Evolutionary conservation across 2,329 filamentous ascomycete genomes (phyloP).

Genomic region (Neonectria punicea): DNA sequence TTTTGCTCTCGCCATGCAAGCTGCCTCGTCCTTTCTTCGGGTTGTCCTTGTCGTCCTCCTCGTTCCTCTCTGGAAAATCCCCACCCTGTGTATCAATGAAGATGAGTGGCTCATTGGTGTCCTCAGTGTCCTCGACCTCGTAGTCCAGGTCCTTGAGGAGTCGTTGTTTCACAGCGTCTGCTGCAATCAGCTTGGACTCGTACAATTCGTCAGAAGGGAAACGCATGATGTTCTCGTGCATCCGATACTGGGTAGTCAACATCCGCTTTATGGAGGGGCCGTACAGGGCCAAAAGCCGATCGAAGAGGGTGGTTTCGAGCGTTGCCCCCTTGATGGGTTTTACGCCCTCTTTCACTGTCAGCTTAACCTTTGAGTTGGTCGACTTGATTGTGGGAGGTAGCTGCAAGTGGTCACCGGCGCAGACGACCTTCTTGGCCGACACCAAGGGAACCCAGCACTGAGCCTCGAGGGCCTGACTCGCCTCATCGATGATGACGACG

Average conservation of each 20-base stretch:
- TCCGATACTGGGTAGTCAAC: constrained; percentile 97
- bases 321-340: constrained; percentile 64
- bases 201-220: constrained; percentile 94
- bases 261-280: constrained; percentile 88
- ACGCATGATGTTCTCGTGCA: constrained; percentile 95
- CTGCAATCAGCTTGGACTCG: constrained; percentile 82
- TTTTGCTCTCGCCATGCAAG: constrained; percentile 74
- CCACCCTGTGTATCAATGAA: constrained; percentile 98
- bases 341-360: constrained; percentile 49
- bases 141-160: constrained; percentile 83
- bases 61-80: constrained; percentile 84
- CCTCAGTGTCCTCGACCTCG: constrained; percentile 80
- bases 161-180: constrained; percentile 78
- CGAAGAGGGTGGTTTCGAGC: constrained; percentile 92
- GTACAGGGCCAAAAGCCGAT: constrained; percentile 84
- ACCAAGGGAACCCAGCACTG: constrained; percentile 96
- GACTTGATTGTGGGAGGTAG: constrained; percentile 95
- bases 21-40: constrained; percentile 58
- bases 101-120: constrained; percentile 86
- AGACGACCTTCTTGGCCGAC: constrained; percentile 82
- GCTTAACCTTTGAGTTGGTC: constrained; percentile 62
- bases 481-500: constrained; percentile 95
- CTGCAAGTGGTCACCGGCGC: constrained; percentile 94
- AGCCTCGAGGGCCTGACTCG: constrained; percentile 93
- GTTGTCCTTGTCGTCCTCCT: constrained; percentile 71